These are phyloP conservation scores for Ambrosia artemisiifolia DNA, from an alignment of 129 eudicot genomes.

Conservation along the genomic window DNA sequence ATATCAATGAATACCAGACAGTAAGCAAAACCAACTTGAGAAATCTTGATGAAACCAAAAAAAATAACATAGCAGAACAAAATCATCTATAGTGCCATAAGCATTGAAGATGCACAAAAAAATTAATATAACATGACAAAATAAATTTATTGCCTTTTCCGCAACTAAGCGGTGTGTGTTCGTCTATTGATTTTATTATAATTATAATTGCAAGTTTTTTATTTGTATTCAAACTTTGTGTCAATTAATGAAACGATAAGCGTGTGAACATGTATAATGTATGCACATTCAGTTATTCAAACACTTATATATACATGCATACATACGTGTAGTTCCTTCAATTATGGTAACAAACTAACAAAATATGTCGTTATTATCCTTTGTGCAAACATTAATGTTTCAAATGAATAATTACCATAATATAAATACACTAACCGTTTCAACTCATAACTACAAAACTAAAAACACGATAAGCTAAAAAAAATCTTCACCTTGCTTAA, in stretches of 20 bases:
- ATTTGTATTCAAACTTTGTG: not conserved
- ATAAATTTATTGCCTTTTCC: conserved; percentile 2
- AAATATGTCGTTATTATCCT: conserved; percentile 5
- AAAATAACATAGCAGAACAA: not conserved
- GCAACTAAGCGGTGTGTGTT: not conserved
- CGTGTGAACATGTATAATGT: not conserved
- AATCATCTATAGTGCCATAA: not conserved
- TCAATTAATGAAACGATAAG: not conserved
- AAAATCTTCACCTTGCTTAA: conserved; percentile 60
- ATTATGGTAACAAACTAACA: not conserved
- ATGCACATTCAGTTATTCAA: not conserved
- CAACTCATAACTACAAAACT: not conserved
- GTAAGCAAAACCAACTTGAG: not conserved
- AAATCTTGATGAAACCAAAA: not conserved
- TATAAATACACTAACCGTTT: not conserved
- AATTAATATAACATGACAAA: not conserved
- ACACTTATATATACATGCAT: not conserved
- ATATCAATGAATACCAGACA: not conserved
- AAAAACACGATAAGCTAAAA: conserved; percentile 3
- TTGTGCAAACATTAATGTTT: conserved; percentile 1
- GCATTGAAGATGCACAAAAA: not conserved
- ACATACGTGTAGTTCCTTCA: not conserved
- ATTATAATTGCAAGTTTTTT: not conserved
- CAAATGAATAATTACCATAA: not conserved
- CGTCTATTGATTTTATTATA: not conserved